Evolutionary conservation across 345 rosid genomes (phyloP), one percentile per base, ranked within the genome.

Genomic region (Luvunga scandens): DNA sequence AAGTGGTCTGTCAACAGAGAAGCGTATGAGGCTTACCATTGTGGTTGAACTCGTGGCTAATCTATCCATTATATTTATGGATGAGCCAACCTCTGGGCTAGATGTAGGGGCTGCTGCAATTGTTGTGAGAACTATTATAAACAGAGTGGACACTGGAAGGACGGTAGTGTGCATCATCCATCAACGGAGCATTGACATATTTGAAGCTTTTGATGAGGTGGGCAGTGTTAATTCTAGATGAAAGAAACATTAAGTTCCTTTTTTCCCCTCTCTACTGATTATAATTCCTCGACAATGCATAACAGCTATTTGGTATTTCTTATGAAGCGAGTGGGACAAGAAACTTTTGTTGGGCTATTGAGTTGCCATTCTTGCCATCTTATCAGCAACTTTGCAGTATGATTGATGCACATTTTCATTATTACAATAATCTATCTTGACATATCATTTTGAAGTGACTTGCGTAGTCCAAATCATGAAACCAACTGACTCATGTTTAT

Each of bases 241-340:
- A 33, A 33, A 25, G 39, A 16, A 18, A 9, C 55, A 13, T 19
- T 33, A 5, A 4, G 16, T 27, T 25, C 2, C 48, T 14, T 31
- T 27, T 56, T 9, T 8, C 39, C 19, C 6, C 55, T 36, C 25
- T 14, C 22, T 18, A 39, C 6, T 61, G 42, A 18, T 71, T 69
- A 39, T 5, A 63, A 5, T 76, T 8, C 28, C 34, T 69, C 36
- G 25, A 16, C n/a, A 9, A 80, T 33, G 12, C 64, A 57, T 34
- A 80, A 83, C 85, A 94, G 96, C 79, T 92, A 66, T 88, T n/a
- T n/a, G n/a, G n/a, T n/a, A n/a, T 88, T 92, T 79, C 82, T 92
- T 75, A 62, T 94, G 80, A 91, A 90, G 80, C 82, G 91, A 69
- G 97, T 97, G 77, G 97, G 94, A 50, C 85, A 88, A 78, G 97